phyloP scores from a whole-genome alignment of 768 basidiomycete species.

The Lentinula lateritia region DNA sequence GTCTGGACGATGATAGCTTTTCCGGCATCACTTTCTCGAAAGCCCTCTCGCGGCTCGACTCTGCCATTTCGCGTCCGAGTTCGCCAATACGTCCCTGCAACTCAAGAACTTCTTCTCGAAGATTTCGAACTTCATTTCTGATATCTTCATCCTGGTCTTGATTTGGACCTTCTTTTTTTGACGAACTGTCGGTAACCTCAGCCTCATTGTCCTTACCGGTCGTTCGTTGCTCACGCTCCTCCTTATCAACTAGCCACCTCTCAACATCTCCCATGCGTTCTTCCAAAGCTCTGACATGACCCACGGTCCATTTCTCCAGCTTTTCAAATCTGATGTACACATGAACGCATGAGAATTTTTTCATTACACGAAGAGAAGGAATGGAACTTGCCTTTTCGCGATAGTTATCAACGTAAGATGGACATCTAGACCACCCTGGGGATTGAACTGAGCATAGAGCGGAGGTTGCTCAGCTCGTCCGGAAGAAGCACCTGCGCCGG shows the following conservation, averaged over 20 bases:
- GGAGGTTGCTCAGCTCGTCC: slow-evolving; percentile 53
- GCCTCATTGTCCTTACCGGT: neutral
- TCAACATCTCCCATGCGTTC: slow-evolving; percentile 92
- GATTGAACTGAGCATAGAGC: slow-evolving; percentile 70
- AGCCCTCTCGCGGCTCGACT: neutral
- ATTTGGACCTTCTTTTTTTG: neutral
- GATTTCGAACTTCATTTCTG: slow-evolving; percentile 30
- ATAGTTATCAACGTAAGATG: slow-evolving; percentile 69
- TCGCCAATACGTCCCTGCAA: slow-evolving; percentile 71
- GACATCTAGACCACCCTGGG: slow-evolving; percentile 69
- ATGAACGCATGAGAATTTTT: neutral
- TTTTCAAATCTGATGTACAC: slow-evolving; percentile 57
- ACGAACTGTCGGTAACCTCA: slow-evolving; percentile 8
- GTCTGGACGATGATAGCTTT: neutral
- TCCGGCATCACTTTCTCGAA: neutral
- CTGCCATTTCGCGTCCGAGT: slow-evolving; percentile 74
- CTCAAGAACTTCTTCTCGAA: slow-evolving; percentile 67
- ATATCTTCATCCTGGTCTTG: neutral
- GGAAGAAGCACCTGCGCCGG: slow-evolving; percentile 22
- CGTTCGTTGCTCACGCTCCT: slow-evolving; percentile 31
- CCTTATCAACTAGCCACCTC: slow-evolving; percentile 82
- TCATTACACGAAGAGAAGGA: neutral
- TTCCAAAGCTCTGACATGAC: slow-evolving; percentile 84
- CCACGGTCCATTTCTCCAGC: slow-evolving; percentile 85
- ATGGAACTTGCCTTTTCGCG: slow-evolving; percentile 43